phyloP scores from a whole-genome alignment of 441 rosid genomes.

The Biscutella laevigata region DNA sequence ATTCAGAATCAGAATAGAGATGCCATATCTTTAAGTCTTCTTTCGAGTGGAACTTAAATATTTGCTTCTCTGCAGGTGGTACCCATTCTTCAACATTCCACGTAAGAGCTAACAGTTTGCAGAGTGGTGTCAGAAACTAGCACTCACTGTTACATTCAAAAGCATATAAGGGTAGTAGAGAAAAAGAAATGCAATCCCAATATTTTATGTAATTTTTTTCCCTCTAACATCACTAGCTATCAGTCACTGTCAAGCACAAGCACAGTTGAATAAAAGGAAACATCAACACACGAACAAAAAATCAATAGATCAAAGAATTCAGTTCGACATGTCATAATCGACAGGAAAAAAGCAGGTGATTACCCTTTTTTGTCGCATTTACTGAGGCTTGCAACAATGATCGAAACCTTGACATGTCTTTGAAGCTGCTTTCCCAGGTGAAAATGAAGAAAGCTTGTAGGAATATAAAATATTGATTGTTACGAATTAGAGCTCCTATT shows the following conservation, averaged over 20 bases:
- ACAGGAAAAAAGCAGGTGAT: not conserved
- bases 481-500: not conserved
- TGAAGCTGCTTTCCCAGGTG: constrained; percentile 8
- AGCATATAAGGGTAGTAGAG: constrained; percentile 10
- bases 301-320: not conserved
- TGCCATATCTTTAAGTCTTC: constrained; percentile 93
- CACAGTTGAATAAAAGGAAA: not conserved
- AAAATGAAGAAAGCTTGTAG: not conserved
- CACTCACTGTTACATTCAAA: not conserved
- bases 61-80: constrained; percentile 63
- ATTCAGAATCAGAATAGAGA: constrained; percentile 87
- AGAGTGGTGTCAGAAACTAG: constrained; percentile 21
- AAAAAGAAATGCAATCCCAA: not conserved
- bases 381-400: constrained; percentile 67
- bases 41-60: constrained; percentile 64
- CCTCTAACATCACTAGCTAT: constrained; percentile 6
- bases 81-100: constrained; percentile 83
- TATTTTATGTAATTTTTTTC: not conserved
- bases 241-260: not conserved
- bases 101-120: constrained; percentile 50
- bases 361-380: constrained; percentile 77
- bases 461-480: not conserved
- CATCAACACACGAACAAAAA: not conserved
- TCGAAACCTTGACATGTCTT: constrained; percentile 59
- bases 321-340: not conserved